Conservation (phyloP, 495 filamentous ascomycete species). For the Penicillium atrosanguineum region DNA sequence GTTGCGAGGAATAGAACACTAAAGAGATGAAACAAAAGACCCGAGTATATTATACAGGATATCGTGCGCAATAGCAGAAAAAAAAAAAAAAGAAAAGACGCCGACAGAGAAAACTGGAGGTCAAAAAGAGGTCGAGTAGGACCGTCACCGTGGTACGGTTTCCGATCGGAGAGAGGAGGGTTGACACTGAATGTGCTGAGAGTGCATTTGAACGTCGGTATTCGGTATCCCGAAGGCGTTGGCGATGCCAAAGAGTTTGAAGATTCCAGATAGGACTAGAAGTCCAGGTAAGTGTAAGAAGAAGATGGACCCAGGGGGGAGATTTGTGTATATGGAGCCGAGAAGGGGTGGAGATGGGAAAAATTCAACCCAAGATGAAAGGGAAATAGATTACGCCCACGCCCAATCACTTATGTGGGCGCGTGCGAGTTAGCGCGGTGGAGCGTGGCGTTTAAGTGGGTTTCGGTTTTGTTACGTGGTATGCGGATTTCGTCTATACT, state of each 20-base stretch:
- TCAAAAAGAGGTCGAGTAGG: slow-evolving; percentile 25
- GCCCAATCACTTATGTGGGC: slow-evolving; percentile 10
- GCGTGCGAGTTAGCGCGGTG: slow-evolving; percentile 16
- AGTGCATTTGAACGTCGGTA: slow-evolving; percentile 49
- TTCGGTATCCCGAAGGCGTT: slow-evolving; percentile 26
- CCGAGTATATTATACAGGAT: slow-evolving; percentile 52
- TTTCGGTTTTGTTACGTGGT: slow-evolving; percentile 9
- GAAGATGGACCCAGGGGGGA: neutral
- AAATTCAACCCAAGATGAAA: slow-evolving; percentile 22
- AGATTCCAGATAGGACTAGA: slow-evolving; percentile 3
- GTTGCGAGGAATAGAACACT: slow-evolving; percentile 9
- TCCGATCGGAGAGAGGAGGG: slow-evolving; percentile 46
- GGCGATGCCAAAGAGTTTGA: neutral
- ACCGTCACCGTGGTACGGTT: slow-evolving; percentile 49
- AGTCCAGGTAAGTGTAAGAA: neutral
- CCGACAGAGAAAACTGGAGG: slow-evolving; percentile 23
- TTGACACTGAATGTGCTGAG: slow-evolving; percentile 38
- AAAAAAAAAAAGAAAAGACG: slow-evolving; percentile 39
- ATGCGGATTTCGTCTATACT: slow-evolving; percentile 11
- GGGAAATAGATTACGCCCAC: slow-evolving; percentile 9
- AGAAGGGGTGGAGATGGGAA: slow-evolving; percentile 22
- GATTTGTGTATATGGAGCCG: slow-evolving; percentile 9
- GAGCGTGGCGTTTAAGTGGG: slow-evolving; percentile 15
- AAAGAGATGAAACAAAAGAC: slow-evolving; percentile 24
- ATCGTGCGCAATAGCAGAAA: slow-evolving; percentile 36